A percentile compares a stretch with the other conserved stretches of the same genome.
These are phyloP conservation scores for Salvia sclarea DNA, from an alignment of 305 asterid genomes.

Conservation along the genomic window DNA sequence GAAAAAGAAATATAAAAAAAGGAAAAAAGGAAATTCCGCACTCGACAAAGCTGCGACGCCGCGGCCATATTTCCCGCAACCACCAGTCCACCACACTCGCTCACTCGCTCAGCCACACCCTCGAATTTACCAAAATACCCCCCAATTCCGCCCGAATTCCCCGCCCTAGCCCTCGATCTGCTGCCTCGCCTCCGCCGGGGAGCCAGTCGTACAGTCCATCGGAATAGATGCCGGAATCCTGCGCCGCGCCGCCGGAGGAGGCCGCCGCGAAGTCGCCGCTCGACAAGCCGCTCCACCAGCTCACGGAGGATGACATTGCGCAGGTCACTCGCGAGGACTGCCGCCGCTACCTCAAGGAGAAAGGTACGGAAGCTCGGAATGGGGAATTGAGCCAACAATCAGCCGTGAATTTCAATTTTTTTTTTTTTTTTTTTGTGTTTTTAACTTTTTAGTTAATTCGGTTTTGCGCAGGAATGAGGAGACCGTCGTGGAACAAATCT, in stretches of 20 bases:
- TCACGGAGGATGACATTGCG: constrained; percentile 97
- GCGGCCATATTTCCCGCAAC: constrained; percentile 50
- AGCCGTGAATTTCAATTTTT: neutral
- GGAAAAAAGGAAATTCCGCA: constrained; percentile 21
- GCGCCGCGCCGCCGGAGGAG: constrained; percentile 57
- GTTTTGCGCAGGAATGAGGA: constrained; percentile 52
- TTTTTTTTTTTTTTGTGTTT: neutral
- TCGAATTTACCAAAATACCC: constrained; percentile 21
- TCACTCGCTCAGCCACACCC: constrained; percentile 20
- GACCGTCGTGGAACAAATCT: constrained; percentile 66
- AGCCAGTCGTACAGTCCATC: constrained; percentile 23
- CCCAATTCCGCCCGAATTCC: constrained; percentile 27
- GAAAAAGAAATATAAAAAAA: neutral
- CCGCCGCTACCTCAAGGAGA: constrained; percentile 91
- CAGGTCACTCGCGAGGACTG: constrained; percentile 96
- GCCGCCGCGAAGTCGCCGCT: constrained; percentile 59
- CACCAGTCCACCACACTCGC: constrained; percentile 36
- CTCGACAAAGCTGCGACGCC: constrained; percentile 59
- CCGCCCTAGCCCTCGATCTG: constrained; percentile 39
- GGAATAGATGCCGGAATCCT: constrained; percentile 47
- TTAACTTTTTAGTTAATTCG: neutral
- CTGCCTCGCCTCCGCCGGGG: constrained; percentile 1
- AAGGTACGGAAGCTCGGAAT: constrained; percentile 49
- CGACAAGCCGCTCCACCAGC: constrained; percentile 82
- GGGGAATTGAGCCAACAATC: constrained; percentile 4